phyloP scores from a whole-genome alignment of 495 filamentous ascomycete species.

The Penicillium flavigenum region DNA sequence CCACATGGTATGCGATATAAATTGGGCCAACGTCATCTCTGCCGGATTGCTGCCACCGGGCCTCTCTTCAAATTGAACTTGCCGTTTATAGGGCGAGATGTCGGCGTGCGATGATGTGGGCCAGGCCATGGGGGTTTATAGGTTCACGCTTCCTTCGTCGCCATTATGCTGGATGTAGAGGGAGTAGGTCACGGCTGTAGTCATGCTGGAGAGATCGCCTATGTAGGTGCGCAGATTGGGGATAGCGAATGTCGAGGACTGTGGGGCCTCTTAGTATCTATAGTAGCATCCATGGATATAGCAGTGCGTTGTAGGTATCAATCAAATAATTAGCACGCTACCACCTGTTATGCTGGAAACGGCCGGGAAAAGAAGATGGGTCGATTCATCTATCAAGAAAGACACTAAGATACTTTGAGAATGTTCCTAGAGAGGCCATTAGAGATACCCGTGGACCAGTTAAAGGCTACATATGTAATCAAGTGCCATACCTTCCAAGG shows the following conservation, averaged over 20 bases:
- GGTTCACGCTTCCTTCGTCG: constrained; percentile 11
- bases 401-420: background rate
- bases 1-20: constrained; percentile 54
- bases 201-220: constrained; percentile 29
- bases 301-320: background rate
- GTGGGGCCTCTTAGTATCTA: background rate
- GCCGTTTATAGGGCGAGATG: constrained; percentile 47
- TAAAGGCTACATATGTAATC: background rate
- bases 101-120: constrained; percentile 44
- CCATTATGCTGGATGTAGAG: constrained; percentile 51
- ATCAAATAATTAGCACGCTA: background rate
- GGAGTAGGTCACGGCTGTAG: constrained; percentile 33
- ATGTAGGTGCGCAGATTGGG: background rate
- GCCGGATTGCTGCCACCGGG: constrained; percentile 41
- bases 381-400: background rate
- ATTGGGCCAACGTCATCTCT: constrained; percentile 47
- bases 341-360: too few relatives aligned
- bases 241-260: background rate
- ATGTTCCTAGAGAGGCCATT: background rate
- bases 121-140: constrained; percentile 38
- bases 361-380: background rate
- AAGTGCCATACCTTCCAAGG: background rate
- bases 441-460: background rate
- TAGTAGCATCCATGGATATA: background rate
- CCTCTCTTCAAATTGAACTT: constrained; percentile 42